Evolutionary conservation across 2,329 filamentous ascomycete species (phyloP), one percentile per base, ranked within the genome.

Genomic region (Colletotrichum shisoi): DNA sequence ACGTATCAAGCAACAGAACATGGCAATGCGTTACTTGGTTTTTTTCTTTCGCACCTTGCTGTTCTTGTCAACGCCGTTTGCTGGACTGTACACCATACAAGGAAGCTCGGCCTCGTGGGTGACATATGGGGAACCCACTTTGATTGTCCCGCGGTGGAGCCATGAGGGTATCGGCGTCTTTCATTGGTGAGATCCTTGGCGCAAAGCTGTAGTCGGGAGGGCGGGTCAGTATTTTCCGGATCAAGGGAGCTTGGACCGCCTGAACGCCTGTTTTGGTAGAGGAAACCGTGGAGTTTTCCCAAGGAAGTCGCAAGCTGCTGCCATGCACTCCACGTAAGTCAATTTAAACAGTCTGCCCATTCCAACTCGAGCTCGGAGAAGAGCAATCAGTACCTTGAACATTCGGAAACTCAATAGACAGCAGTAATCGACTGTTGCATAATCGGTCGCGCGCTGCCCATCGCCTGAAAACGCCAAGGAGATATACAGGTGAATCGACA

Each of bases 271-370:
- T 56, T 34, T 34, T 34, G 31, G 31, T 69, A 71, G 56, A 70
- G 73, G 71, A 72, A 72, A 73, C 70, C 72, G 71, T 75, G 73
- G 71, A 75, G 64, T 63, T 63, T 70, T 63, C n/a, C 42, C 56
- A 13, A 8, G 52, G 52, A 12, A 54, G 40, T 63, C 56, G 69
- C 62, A 61, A 69, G 68, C 59, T 60, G 42, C 15, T 58, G 27
- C 27, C 8, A 7, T 31, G 27, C 27, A 31, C 27, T 31, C 6
- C 2, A 49, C 58, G 63, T 64, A 58, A 39, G 67, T 61, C 46
- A 54, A 58, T 34, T 34, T 61, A 12, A 51, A 15, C 19, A 21
- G 12, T 27, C n/a, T 44, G 39, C 24, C 56, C 49, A 52, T 63
- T 44, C 53, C 57, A 27, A 63, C 56, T 40, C 40, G 19, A 34